Evolutionary conservation across 805 yeast genomes (phyloP).

Genomic region (Zygoascus ofunaensis): DNA sequence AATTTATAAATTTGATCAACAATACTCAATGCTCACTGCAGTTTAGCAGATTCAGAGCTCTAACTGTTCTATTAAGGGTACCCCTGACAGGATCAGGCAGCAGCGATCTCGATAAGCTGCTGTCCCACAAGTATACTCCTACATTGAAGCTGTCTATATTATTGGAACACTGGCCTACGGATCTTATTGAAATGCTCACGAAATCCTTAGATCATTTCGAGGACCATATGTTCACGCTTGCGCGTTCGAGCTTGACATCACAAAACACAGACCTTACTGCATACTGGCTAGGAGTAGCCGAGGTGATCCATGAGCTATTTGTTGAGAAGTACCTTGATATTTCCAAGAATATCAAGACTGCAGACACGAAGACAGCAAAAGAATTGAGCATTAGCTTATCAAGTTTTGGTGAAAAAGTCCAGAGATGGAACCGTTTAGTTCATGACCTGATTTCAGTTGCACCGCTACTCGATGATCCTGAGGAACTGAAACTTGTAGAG

Average conservation of each 20-base stretch:
- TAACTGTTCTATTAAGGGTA: constrained; percentile 16
- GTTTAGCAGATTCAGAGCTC: constrained; percentile 30
- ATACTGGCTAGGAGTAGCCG: constrained; percentile 6
- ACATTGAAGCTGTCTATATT: constrained; percentile 27
- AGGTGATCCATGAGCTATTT: constrained; percentile 18
- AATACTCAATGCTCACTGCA: constrained; percentile 28
- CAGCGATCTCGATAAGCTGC: neutral
- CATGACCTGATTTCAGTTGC: constrained; percentile 10
- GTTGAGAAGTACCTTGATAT: constrained; percentile 15
- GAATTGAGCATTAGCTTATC: constrained; percentile 9
- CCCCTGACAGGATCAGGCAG: neutral
- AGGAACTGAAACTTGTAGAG: constrained; percentile 5
- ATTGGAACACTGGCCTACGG: constrained; percentile 30
- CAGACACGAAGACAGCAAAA: neutral
- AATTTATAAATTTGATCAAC: constrained; percentile 26
- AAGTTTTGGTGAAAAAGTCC: constrained; percentile 3
- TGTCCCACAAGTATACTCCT: constrained; percentile 4
- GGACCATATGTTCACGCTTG: constrained; percentile 11
- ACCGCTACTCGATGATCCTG: neutral
- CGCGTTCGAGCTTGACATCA: constrained; percentile 6
- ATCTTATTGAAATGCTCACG: constrained; percentile 29
- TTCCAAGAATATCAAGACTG: neutral
- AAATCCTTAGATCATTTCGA: constrained; percentile 24
- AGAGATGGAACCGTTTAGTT: constrained; percentile 16
- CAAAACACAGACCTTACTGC: neutral